These are phyloP conservation scores for Asterella californica DNA, from an alignment of 225 moss, liverwort and hornwort species.

Conservation along the genomic window DNA sequence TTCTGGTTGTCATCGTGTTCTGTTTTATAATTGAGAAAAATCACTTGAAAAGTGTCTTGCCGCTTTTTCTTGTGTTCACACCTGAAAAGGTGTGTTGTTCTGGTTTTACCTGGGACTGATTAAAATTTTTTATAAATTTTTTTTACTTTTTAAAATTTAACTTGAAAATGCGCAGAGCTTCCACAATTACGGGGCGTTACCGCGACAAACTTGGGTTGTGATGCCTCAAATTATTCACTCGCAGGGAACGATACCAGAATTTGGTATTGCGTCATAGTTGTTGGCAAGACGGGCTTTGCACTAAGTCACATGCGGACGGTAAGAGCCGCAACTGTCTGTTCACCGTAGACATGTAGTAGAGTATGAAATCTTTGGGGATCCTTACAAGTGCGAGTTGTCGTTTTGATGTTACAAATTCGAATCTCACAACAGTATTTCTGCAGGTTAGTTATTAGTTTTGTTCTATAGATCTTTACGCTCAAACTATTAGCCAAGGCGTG, in stretches of 20 bases:
- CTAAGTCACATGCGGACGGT: conserved; percentile 55
- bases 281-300: conserved; percentile 51
- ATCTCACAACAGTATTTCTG: no score
- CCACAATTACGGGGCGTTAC: conserved; percentile 66
- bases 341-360: background rate
- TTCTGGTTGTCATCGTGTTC: background rate
- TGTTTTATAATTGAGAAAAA: background rate
- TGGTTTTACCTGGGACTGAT: no score
- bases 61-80: background rate
- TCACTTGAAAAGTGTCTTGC: background rate
- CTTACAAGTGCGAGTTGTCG: no score
- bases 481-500: background rate
- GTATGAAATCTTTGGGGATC: background rate
- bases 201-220: conserved; percentile 58
- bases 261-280: conserved; percentile 76
- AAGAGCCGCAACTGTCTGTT: conserved; percentile 11
- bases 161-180: conserved; percentile 39
- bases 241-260: conserved; percentile 47
- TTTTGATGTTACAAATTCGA: no score
- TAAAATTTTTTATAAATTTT: no score
- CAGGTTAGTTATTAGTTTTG: background rate
- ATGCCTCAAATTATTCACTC: conserved; percentile 47
- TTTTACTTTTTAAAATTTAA: no score
- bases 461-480: background rate
- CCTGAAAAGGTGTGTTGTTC: background rate